These are phyloP conservation scores for Daedalea quercina DNA, from an alignment of 768 basidiomycete species.

Conservation along the genomic window DNA sequence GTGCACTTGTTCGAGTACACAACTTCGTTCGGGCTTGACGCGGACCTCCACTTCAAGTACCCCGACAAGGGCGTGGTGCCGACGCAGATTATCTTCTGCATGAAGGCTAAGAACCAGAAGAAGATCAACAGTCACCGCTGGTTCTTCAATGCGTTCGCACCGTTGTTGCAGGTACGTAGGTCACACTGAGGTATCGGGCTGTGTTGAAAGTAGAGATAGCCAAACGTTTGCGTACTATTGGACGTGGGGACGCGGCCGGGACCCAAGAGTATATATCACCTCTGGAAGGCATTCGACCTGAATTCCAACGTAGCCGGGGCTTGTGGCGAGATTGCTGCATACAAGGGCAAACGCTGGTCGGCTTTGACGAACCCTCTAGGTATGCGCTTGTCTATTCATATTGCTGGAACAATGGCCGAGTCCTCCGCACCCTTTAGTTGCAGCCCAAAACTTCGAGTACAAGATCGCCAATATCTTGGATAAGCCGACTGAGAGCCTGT, in stretches of 20 bases:
- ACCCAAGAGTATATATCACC: slow-evolving; percentile 82
- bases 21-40: slow-evolving; percentile 71
- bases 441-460: slow-evolving; percentile 95
- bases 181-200: no score
- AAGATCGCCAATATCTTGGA: slow-evolving; percentile 88
- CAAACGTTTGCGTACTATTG: slow-evolving; percentile 87
- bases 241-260: slow-evolving; percentile 93
- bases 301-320: slow-evolving; percentile 92
- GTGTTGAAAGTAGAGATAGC: slow-evolving; percentile 31
- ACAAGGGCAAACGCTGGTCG: slow-evolving; percentile 88
- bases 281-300: slow-evolving; percentile 94
- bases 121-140: slow-evolving; percentile 96
- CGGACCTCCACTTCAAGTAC: slow-evolving; percentile 77
- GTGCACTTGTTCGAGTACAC: slow-evolving; percentile 85
- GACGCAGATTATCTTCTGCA: slow-evolving; percentile 87
- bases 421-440: slow-evolving; percentile 39
- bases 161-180: slow-evolving; percentile 58
- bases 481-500: slow-evolving; percentile 77
- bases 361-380: slow-evolving; percentile 79
- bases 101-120: slow-evolving; percentile 93
- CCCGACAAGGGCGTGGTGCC: slow-evolving; percentile 92
- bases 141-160: slow-evolving; percentile 94
- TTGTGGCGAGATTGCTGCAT: slow-evolving; percentile 92
- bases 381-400: slow-evolving; percentile 20
- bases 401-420: no score